phyloP scores from a whole-genome alignment of 192 early-diverging fungal genomes.

The Gaertneriomyces semiglobifer region DNA sequence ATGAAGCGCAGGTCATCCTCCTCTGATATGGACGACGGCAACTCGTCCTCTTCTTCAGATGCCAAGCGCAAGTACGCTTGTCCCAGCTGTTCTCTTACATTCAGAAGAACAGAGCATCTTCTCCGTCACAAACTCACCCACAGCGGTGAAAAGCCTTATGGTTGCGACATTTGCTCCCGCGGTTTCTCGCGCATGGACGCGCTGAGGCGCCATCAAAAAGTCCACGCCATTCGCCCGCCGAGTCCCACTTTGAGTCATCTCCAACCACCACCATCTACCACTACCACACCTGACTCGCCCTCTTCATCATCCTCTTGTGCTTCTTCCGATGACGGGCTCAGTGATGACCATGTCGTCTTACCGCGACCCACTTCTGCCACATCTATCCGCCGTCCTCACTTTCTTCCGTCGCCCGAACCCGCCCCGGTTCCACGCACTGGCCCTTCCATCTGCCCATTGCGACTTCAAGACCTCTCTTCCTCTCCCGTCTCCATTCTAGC shows the following conservation, averaged over 20 bases:
- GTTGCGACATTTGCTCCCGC: conserved; percentile 19
- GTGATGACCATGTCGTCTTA: not conserved
- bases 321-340: not conserved
- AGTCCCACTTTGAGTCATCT: not conserved
- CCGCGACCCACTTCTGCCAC: not conserved
- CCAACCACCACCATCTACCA: not conserved
- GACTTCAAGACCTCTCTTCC: conserved; percentile 10
- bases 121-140: conserved; percentile 25
- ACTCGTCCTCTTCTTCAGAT: too few relatives aligned
- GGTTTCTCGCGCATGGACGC: conserved; percentile 31
- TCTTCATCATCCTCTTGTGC: not conserved
- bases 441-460: conserved; percentile 9
- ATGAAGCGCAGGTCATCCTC: too few relatives aligned
- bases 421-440: not conserved
- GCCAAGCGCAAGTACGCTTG: conserved; percentile 21
- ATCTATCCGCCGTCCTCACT: not conserved
- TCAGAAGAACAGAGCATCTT: conserved; percentile 28
- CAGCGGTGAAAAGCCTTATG: conserved; percentile 26
- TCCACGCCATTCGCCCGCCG: conserved; percentile 6
- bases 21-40: too few relatives aligned
- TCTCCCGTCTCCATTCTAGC: conserved; percentile 3
- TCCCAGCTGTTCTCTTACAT: conserved; percentile 14
- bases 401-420: not conserved
- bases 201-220: conserved; percentile 12
- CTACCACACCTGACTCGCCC: not conserved